These are phyloP conservation scores for Cymbopogon citratus DNA, from an alignment of 176 grass and related monocot genomes.

Conservation along the genomic window DNA sequence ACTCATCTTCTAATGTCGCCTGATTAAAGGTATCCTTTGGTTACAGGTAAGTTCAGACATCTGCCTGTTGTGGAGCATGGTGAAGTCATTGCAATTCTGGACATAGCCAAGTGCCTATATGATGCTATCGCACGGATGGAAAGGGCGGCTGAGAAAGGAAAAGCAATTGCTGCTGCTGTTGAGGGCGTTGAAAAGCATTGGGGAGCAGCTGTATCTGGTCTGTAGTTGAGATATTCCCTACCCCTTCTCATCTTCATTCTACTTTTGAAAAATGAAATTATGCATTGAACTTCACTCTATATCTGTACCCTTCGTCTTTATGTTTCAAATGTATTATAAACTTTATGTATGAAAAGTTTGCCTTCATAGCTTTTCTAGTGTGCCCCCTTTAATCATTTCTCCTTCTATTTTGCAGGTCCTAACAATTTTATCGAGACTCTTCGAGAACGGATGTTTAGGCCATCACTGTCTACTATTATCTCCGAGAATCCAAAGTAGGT, in stretches of 20 bases:
- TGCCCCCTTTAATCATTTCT: background rate
- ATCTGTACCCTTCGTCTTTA: no score
- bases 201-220: constrained; percentile 74
- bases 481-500: constrained; percentile 99
- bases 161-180: constrained; percentile 89
- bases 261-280: background rate
- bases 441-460: constrained; percentile 82
- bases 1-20: background rate
- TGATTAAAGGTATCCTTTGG: constrained; percentile 17
- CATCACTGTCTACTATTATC: constrained; percentile 83
- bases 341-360: background rate
- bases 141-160: constrained; percentile 98
- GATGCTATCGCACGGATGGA: constrained; percentile 98
- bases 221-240: constrained; percentile 19
- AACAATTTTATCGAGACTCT: constrained; percentile 98
- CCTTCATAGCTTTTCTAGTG: background rate
- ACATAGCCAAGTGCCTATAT: constrained; percentile 98
- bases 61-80: constrained; percentile 94
- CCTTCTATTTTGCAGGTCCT: constrained; percentile 56
- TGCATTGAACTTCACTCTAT: background rate
- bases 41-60: constrained; percentile 97
- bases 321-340: background rate
- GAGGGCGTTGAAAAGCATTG: constrained; percentile 95
- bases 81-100: constrained; percentile 89
- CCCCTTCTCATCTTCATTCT: background rate